Evolutionary conservation across 768 basidiomycete species (phyloP).

Genomic region (Stropharia rugosoannulata): DNA sequence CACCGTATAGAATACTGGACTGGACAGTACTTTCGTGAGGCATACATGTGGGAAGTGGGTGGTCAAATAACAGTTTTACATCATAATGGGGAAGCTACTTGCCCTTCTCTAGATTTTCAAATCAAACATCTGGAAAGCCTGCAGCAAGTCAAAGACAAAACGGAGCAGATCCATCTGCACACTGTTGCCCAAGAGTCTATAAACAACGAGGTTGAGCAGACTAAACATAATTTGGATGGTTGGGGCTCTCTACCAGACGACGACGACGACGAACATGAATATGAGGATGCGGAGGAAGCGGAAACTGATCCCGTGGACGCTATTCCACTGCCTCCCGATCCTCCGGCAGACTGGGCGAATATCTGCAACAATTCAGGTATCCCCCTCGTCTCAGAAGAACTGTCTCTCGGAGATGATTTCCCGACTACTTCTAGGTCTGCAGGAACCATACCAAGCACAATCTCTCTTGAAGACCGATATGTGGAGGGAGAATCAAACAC

Average conservation of each 20-base stretch:
- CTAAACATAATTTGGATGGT: not conserved
- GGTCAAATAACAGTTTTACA: slow-evolving; percentile 7
- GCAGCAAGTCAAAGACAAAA: not conserved
- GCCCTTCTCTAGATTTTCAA: not conserved
- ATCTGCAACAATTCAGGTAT: no score
- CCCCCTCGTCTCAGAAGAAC: no score
- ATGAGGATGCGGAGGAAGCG: not conserved
- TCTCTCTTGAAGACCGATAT: no score
- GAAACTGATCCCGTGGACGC: not conserved
- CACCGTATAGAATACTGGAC: slow-evolving; percentile 20
- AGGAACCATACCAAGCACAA: no score
- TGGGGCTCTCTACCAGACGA: not conserved
- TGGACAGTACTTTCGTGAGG: slow-evolving; percentile 7
- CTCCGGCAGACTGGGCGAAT: not conserved
- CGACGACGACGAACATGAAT: not conserved
- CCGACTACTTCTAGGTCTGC: no score
- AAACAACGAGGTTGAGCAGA: not conserved
- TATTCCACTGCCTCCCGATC: not conserved
- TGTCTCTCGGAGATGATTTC: no score
- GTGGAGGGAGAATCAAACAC: no score
- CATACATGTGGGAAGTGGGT: slow-evolving; percentile 13
- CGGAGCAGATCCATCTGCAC: not conserved
- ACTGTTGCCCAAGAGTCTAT: not conserved
- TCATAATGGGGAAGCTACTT: not conserved
- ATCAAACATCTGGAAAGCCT: not conserved